Base-by-base conservation (phyloP, 805 yeast genomes). In the Schwanniomyces pseudopolymorphus region DNA sequence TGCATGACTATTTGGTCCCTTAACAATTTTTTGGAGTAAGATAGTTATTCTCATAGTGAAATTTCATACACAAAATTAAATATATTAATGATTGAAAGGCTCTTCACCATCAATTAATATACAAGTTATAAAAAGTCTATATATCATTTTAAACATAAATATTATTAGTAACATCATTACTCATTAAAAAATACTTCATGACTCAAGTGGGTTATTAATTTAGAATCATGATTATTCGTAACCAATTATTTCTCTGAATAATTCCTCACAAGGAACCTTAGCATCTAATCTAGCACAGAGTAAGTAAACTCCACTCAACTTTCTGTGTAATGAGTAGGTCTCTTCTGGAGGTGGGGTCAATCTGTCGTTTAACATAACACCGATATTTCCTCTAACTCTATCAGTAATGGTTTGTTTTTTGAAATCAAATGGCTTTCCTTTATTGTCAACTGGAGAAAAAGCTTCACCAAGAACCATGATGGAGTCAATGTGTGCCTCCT, bases 291-390 rank as follows among this genome's bases (percentile, higher is more conserved):
- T 79, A 3, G 98, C 87, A 70, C 98, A 92, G 45, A 94, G 74
- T 50, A 94, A 73, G 61, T 87, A 94, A 1, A 94, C 96, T 9
- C 99, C 99, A 61, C 96, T 87, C 60, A 94, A 82, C 61, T 94
- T 94, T 58, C 99, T 78, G 68, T 94, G 99, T 56, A 94, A 74
- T n/a, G 96, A 87, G 64, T 94, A 94, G 0, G 99, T 94, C 66
- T 94, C 99, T 60, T 94, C 98, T 2, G 99, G 99, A 11, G 99
- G 99, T 3, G 99, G 97, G 3, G 96, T 82, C 50, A 94, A 73
- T 55, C 99, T 80, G 66, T 94, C 96, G 50, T 84, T 80, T 50
- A 94, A 75, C 99, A 94, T 94, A 44, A 91, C 70, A 2, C 89
- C 84, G 54, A 94, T 89, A 58, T 91, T 90, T 2, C 81, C 85